phyloP scores from a whole-genome alignment of 176 grass and related monocot genomes.

The Melocanna baccifera region DNA sequence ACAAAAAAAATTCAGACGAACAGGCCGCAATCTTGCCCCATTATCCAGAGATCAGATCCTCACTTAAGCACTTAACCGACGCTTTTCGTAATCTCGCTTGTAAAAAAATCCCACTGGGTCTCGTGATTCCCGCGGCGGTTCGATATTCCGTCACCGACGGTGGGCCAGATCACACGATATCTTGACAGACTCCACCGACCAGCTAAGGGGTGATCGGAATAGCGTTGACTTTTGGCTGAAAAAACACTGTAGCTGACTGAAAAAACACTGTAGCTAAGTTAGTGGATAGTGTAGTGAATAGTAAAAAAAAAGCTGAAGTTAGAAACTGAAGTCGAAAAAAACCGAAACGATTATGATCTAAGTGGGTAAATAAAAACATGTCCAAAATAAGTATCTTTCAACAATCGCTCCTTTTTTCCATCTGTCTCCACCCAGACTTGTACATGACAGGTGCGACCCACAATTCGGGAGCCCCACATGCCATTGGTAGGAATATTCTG shows the following conservation, averaged over 20 bases:
- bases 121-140: neutral
- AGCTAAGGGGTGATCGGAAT: no score
- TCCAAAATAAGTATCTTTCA: constrained; percentile 4
- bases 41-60: no score
- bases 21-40: no score
- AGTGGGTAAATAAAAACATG: neutral
- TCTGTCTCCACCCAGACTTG: neutral
- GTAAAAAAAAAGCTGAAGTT: no score
- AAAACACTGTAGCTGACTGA: no score
- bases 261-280: no score
- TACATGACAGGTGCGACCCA: neutral
- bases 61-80: no score
- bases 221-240: no score
- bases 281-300: no score
- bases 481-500: neutral
- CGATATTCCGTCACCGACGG: neutral
- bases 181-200: neutral
- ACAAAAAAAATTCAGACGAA: no score
- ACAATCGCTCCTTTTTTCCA: neutral
- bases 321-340: no score
- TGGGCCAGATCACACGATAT: neutral
- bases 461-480: neutral
- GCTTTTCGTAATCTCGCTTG: neutral
- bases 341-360: no score
- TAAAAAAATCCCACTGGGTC: neutral